A percentile compares a stretch with the other conserved stretches of the same genome.
Conservation (phyloP, 2,329 filamentous ascomycete genomes). For the Penicillium fuscoglaucum region DNA sequence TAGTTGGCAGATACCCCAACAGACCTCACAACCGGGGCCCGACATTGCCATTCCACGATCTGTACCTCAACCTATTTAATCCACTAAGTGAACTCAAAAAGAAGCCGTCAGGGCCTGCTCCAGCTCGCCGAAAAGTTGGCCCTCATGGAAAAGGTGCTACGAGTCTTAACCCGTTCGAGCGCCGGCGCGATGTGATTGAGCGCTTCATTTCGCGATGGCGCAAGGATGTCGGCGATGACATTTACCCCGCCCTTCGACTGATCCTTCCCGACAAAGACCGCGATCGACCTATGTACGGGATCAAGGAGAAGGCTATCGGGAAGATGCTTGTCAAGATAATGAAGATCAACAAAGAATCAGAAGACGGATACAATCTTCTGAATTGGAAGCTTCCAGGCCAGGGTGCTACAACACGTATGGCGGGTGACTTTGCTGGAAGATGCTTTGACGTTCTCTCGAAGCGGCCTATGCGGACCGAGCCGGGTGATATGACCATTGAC, state of each 20-base stretch:
- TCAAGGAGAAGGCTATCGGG: constrained; percentile 89
- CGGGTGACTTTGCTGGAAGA: constrained; percentile 88
- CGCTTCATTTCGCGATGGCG: constrained; percentile 86
- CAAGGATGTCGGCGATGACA: constrained; percentile 82
- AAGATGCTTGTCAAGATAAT: constrained; percentile 89
- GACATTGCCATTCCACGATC: constrained; percentile 78
- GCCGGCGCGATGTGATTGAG: constrained; percentile 76
- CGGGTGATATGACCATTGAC: constrained; percentile 78
- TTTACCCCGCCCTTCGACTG: constrained; percentile 88
- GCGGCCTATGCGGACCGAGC: constrained; percentile 70
- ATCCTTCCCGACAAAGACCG: constrained; percentile 92
- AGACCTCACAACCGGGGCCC: constrained; percentile 76
- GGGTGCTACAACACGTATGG: constrained; percentile 61
- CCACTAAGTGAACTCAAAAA: constrained; percentile 77
- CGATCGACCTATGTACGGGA: constrained; percentile 85
- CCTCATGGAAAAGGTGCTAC: constrained; percentile 51
- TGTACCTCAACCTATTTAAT: constrained; percentile 78
- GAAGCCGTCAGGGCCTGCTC: constrained; percentile 57
- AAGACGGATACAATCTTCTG: constrained; percentile 79
- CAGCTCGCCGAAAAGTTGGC: constrained; percentile 59
- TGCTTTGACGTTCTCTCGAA: constrained; percentile 87
- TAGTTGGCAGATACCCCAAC: constrained; percentile 66
- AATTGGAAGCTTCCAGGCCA: constrained; percentile 91
- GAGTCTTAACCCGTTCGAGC: constrained; percentile 70
- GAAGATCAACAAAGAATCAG: constrained; percentile 86